Base-by-base conservation (phyloP, 2,329 filamentous ascomycete species). In the Colletotrichum cereale region DNA sequence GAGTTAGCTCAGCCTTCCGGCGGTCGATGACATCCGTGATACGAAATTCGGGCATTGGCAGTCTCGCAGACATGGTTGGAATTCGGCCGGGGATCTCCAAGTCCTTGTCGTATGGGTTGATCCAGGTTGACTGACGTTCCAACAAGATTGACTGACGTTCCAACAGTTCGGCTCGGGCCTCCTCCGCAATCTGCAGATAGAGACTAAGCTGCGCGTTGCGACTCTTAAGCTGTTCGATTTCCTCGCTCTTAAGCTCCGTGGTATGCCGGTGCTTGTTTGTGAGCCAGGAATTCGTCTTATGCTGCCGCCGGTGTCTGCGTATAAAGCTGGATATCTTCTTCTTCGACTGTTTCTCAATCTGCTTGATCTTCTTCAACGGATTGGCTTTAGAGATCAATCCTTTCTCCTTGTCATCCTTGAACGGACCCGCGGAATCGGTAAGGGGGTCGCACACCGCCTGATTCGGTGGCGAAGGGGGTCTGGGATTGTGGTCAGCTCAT, bases 401-500 rank as follows among this genome's bases (percentile, higher is more conserved):
- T 47, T 31, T 56, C 52, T 56, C 18, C 36, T 40, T 40, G 3
- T 12, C 53, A 26, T 40, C n/a, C 34, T 40, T 36, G 55, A 34
- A 56, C 53, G 12, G 5, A 7, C 38, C 34, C 34, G 24, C n/a
- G 8, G 34, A 21, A 21, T 18, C 5, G 44, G 31, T 21, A 29
- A 38, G 21, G n/a, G 60, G 24, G 8, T 62, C 60, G 60, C 24
- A 26, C 60, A 62, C 44, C 44, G 44, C 60, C 60, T 62, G 60
- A 50, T 62, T n/a, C 60, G 60, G 44, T 62, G 60, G 24, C 44
- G 60, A 50, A 36, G n/a, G 44, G 44, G 44, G 60, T 16, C 60
- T 62, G 34, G 14, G 6, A 21, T 11, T 50, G 3, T 38, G 24
- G 60, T 62, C 44, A 62, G 44, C 44, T 38, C 11, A 40, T 40